A percentile compares a stretch with the other conserved stretches of the same genome.
Conservation (phyloP, 2,329 filamentous ascomycete species). For the Botrytis sinoallii region DNA sequence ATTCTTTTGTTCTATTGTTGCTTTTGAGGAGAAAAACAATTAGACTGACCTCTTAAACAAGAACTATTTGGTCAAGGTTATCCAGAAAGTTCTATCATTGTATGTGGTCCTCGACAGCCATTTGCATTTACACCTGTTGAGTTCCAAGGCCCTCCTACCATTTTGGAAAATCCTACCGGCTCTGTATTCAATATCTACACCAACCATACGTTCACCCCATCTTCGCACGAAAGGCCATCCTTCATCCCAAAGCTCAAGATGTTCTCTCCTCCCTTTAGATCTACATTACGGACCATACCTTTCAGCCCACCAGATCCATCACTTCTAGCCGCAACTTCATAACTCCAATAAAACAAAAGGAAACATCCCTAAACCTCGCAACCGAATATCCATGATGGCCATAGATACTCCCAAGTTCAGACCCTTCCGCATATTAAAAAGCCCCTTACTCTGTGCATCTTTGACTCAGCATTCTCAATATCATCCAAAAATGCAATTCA, state of each 20-base stretch:
- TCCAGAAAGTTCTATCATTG: neutral
- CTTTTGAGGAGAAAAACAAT: neutral
- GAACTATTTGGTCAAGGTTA: neutral
- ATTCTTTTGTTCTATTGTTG: neutral
- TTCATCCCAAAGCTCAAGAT: neutral
- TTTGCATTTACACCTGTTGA: neutral
- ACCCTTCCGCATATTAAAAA: neutral
- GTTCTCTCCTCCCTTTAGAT: neutral
- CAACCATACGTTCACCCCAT: neutral
- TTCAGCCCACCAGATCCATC: neutral
- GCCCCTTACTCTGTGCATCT: rapidly evolving
- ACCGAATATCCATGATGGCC: neutral
- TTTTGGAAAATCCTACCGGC: neutral
- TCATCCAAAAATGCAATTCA: rapidly evolving
- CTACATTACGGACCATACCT: neutral
- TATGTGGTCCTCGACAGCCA: neutral
- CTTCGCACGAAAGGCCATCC: neutral
- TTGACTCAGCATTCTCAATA: neutral
- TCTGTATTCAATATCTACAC: neutral
- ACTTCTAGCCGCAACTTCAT: neutral
- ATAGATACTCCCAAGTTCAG: neutral
- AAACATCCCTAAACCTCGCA: rapidly evolving
- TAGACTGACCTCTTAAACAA: neutral
- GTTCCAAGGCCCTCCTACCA: neutral
- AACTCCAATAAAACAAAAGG: neutral